phyloP scores from a whole-genome alignment of 2,329 filamentous ascomycete species.

The Calonectria hongkongensis region DNA sequence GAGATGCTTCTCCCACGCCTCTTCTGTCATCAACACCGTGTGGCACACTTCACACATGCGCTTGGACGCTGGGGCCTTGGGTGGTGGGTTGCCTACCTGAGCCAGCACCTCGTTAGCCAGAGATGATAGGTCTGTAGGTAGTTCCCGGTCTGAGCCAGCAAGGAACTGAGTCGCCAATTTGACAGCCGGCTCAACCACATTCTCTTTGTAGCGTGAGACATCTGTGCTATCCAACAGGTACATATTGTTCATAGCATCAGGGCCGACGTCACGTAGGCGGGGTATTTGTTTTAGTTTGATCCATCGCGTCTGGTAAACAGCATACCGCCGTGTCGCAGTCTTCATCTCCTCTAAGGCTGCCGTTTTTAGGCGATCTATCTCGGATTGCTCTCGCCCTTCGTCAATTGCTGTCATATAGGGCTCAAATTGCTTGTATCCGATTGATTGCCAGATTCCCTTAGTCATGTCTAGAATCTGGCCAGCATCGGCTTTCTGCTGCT shows the following conservation, averaged over 20 bases:
- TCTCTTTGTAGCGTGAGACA: conserved; percentile 73
- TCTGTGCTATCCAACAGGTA: conserved; percentile 90
- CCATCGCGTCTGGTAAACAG: conserved; percentile 89
- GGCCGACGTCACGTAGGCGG: conserved; percentile 74
- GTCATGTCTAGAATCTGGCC: conserved; percentile 80
- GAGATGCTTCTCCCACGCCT: conserved; percentile 65
- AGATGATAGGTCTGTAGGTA: conserved; percentile 68
- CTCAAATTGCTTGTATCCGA: conserved; percentile 94
- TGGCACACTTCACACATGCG: conserved; percentile 85
- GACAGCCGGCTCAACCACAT: conserved; percentile 80
- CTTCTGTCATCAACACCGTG: conserved; percentile 74
- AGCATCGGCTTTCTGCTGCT: conserved; percentile 58
- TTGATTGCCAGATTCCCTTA: conserved; percentile 95
- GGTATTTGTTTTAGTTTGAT: conserved; percentile 88
- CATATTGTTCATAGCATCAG: conserved; percentile 73
- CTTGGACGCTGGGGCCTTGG: conserved; percentile 71
- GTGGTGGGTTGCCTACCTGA: conserved; percentile 65
- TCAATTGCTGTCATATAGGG: conserved; percentile 76
- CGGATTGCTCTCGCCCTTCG: conserved; percentile 52
- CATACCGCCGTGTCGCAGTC: conserved; percentile 89
- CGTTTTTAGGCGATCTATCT: conserved; percentile 73
- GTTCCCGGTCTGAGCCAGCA: conserved; percentile 70
- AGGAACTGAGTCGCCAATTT: conserved; percentile 80
- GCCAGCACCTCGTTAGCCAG: conserved; percentile 75
- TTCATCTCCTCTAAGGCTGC: conserved; percentile 85